Evolutionary conservation across 106 monocot species (phyloP), one percentile per base, ranked within the genome.

Genomic region (Agapanthus africanus): DNA sequence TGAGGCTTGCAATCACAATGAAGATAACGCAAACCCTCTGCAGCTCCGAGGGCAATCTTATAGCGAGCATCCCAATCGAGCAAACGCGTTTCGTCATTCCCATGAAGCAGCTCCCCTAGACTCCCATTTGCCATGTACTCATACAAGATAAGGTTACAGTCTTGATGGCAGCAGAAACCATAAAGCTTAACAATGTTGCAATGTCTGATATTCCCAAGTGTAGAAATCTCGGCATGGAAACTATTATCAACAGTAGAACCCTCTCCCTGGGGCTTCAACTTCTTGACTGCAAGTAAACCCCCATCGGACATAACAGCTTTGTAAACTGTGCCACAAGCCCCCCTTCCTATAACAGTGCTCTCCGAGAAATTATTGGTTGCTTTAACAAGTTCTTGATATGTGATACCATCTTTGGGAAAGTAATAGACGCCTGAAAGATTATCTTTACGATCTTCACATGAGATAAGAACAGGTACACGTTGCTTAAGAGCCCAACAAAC

Each of bases 81-180:
- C 41, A 72, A 35, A 50, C 73, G 64, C 22, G 21, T 23, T n/a
- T n/a, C n/a, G 10, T 84, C 76, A 31, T 66, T 80, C 31, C 79
- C 77, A 64, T 82, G 82, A 51, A 91, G 84, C 63, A 78, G 40
- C 32, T 82, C 79, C 15, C 87, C 87, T 23, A 91, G 71, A 65
- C 91, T 91, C n/a, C 91, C 91, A 74, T 85, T 87, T 40, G 73
- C 79, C 91, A 91, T 87, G 36, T 80, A 91, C 26, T 91, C 87
- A 63, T 91, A 91, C 63, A 91, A 69, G 21, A 91, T 80, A 64
- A 87, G 79, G 65, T 84, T 87, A 10, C 78, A 63, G n/a, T 87
- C 91, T n/a, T 77, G 76, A 65, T 79, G 69, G 68, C 63, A 80
- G 81, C 91, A 91, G 35, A 87, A 91, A 23, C 91, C 91, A 68